These are phyloP conservation scores for Vitis hybrid DNA, from an alignment of 177 flowering plant species.

Conservation along the genomic window DNA sequence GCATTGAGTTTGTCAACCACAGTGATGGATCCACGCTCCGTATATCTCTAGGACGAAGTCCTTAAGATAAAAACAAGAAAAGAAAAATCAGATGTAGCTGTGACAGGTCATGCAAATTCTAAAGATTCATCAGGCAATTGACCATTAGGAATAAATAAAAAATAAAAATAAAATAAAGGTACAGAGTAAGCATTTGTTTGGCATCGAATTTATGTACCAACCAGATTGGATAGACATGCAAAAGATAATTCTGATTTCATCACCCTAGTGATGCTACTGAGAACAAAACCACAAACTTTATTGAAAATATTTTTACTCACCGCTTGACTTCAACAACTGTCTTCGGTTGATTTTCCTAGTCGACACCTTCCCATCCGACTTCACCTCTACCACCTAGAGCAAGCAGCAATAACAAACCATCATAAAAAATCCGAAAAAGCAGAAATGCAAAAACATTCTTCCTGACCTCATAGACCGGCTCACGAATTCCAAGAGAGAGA, in stretches of 20 bases:
- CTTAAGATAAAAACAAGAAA: slow-evolving; percentile 30
- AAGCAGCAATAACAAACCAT: neutral
- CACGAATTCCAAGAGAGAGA: slow-evolving; percentile 71
- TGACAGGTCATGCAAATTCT: neutral
- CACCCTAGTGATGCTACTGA: neutral
- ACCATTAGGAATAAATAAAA: neutral
- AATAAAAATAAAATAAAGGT: too few species aligned
- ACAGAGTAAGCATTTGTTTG: too few species aligned
- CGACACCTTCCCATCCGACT: slow-evolving; percentile 63
- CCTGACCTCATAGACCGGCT: slow-evolving; percentile 84
- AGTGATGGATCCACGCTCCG: slow-evolving; percentile 95
- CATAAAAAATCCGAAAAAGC: neutral
- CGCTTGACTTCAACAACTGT: slow-evolving; percentile 84
- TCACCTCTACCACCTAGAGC: slow-evolving; percentile 85
- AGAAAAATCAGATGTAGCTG: neutral
- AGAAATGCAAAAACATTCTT: neutral
- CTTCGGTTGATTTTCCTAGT: slow-evolving; percentile 72
- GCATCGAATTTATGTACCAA: too few species aligned
- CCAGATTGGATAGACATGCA: neutral
- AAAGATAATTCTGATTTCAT: neutral
- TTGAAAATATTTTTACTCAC: slow-evolving; percentile 31
- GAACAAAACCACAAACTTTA: neutral
- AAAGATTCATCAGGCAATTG: neutral
- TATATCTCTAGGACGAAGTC: slow-evolving; percentile 94
- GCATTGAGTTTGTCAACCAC: slow-evolving; percentile 92